Conservation (phyloP, 352 stramenopile genomes). For the Aphanomyces invadans region DNA sequence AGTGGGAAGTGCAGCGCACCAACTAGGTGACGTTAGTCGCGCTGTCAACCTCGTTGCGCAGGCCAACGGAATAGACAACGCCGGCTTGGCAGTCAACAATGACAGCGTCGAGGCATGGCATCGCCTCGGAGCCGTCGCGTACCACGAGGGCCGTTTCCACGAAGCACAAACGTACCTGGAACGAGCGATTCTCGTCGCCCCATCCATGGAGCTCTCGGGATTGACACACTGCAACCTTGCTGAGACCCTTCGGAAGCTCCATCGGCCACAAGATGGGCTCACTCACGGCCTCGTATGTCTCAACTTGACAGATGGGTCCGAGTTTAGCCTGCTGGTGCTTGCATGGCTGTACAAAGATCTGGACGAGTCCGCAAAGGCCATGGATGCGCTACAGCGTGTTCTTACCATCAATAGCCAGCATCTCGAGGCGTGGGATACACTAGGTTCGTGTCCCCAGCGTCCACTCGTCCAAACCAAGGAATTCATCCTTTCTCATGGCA, state of each 20-base stretch:
- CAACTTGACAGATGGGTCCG: background rate
- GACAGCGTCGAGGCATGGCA: background rate
- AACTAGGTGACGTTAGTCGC: too few relatives aligned
- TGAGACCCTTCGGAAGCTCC: conserved; percentile 5
- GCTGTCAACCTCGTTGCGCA: background rate
- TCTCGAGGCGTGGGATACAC: background rate
- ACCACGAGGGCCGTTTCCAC: conserved; percentile 8
- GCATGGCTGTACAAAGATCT: background rate
- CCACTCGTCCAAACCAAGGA: background rate
- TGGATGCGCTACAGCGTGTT: background rate
- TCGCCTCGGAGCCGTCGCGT: background rate
- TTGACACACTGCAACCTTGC: conserved; percentile 21
- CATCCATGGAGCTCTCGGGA: background rate
- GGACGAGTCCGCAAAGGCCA: background rate
- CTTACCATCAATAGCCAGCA: background rate
- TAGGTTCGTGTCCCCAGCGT: conserved; percentile 8
- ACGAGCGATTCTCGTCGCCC: background rate
- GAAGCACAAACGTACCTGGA: conserved; percentile 9
- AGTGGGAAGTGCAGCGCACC: background rate
- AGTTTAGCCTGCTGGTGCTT: conserved; percentile 12
- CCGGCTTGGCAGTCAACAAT: background rate
- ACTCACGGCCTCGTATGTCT: background rate
- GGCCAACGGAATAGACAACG: conserved; percentile 4
- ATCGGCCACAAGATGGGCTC: background rate
- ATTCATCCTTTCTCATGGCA: too few relatives aligned